Base-by-base conservation (phyloP, 768 basidiomycete genomes). In the Brasilioporus rufonigricans region DNA sequence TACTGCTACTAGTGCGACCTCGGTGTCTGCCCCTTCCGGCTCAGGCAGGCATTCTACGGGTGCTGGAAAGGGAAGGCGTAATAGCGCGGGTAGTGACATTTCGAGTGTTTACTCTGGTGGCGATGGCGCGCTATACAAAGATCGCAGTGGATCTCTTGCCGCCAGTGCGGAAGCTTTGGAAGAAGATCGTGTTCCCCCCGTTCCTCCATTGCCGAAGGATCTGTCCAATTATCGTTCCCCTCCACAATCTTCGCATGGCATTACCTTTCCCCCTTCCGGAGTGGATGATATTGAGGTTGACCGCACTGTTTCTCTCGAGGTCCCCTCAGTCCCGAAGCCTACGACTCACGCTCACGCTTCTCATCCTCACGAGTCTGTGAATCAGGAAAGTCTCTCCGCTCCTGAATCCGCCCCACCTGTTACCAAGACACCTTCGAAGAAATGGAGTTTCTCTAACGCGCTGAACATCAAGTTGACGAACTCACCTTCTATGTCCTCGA, bases 371-470 rank as follows among this genome's bases (percentile, higher is more conserved):
- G 76, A 77, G 49, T 71, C 73, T 54, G 61, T 66, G 40, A 63
- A 73, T 65, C 62, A 61, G 68, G 65, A 67, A 61, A 65, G 76
- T 73, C 69, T 65, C 53, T 59, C 72, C 67, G 61, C 73, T 50
- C 69, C 76, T 29, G 79, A 82, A 53, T 72, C 78, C 52, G 60
- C 65, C 14, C 77, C 84, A 38, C 65, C 74, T 16, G 74, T 79
- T 40, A 74, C 79, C 48, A 90, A 89, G 74, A 89, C 89, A 3
- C 91, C 92, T 32, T 91, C 89, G n/a, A 94, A 93, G 80, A 95
- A 95, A 71, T 95, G 93, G 93, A 94, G 92, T 67, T 89, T 95
- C 69, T 89, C 90, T n/a, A 87, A 81, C 58, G 90, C 89, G 23
- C 74, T 94, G 5, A 91, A 89, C 60, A 80, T 89, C 69, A 90